Evolutionary conservation across 2,329 filamentous ascomycete species (phyloP).

Genomic region (Fusarium metavorans): DNA sequence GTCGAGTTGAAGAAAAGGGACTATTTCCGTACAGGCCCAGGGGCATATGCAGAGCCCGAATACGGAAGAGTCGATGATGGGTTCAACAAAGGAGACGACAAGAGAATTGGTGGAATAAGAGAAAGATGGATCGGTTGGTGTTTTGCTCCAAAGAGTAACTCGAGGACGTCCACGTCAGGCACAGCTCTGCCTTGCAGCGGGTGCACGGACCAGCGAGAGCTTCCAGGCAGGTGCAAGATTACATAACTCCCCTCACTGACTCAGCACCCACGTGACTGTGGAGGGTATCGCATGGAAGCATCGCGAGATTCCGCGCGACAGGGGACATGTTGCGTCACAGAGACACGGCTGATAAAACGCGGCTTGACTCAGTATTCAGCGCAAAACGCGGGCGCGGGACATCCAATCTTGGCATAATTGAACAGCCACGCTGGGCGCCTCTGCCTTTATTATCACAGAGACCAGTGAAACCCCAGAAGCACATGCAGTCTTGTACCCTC

Average conservation of each 20-base stretch:
- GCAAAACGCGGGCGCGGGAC: background rate
- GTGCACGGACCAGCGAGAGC: constrained; percentile 45
- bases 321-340: background rate
- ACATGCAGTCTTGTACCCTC: background rate
- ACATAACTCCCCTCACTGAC: constrained; percentile 34
- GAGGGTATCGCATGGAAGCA: background rate
- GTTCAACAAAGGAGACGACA: constrained; percentile 19
- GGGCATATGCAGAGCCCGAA: constrained; percentile 36
- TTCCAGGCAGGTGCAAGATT: constrained; percentile 39
- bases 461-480: background rate
- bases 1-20: constrained; percentile 26
- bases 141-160: constrained; percentile 47
- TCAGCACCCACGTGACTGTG: constrained; percentile 30
- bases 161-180: constrained; percentile 60
- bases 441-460: background rate
- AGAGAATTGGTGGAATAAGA: constrained; percentile 27
- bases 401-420: background rate
- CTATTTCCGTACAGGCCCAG: constrained; percentile 36
- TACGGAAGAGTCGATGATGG: constrained; percentile 11
- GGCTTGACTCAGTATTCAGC: background rate
- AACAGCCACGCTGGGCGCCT: background rate
- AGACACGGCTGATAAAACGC: background rate
- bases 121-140: constrained; percentile 41
- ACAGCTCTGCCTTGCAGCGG: constrained; percentile 54
- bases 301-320: constrained; percentile 10